A percentile compares a stretch with the other conserved stretches of the same genome.
Conservation (phyloP, 257 asterid genomes). For the Penstemon eatonii region DNA sequence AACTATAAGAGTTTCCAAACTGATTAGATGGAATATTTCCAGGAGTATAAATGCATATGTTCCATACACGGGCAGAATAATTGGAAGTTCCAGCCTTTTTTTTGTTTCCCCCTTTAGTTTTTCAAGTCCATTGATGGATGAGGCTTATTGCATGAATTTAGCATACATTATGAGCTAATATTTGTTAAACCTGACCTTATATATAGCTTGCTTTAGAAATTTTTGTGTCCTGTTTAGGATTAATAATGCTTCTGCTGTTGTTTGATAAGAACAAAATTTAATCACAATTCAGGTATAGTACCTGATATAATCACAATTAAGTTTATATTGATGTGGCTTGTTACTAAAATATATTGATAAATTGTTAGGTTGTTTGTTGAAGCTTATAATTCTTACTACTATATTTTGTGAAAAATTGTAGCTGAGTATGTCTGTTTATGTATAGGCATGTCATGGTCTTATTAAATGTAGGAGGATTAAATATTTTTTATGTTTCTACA, state of each 20-base stretch:
- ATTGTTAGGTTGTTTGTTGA: slow-evolving; percentile 24
- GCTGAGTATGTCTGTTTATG: too few relatives aligned
- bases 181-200: neutral
- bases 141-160: neutral
- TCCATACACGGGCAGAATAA: neutral
- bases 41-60: neutral
- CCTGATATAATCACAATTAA: slow-evolving; percentile 1
- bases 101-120: neutral
- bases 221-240: neutral
- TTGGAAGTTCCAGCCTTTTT: neutral
- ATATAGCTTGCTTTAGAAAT: slow-evolving; percentile 1
- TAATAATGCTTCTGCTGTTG: slow-evolving; percentile 7
- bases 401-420: too few relatives aligned
- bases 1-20: neutral
- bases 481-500: too few relatives aligned
- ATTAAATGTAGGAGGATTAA: too few relatives aligned
- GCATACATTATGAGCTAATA: neutral
- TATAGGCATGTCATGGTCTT: too few relatives aligned
- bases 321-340: slow-evolving; percentile 10
- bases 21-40: slow-evolving; percentile 4
- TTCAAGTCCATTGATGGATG: neutral
- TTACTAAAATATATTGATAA: slow-evolving; percentile 18
- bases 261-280: slow-evolving; percentile 8
- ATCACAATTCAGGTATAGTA: neutral
- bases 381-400: neutral